Percentiles rank a stretch among this genome's conserved stretches.
These are phyloP conservation scores for Begonia fuchsioides DNA, from an alignment of 306 rosid genomes.

Conservation along the genomic window DNA sequence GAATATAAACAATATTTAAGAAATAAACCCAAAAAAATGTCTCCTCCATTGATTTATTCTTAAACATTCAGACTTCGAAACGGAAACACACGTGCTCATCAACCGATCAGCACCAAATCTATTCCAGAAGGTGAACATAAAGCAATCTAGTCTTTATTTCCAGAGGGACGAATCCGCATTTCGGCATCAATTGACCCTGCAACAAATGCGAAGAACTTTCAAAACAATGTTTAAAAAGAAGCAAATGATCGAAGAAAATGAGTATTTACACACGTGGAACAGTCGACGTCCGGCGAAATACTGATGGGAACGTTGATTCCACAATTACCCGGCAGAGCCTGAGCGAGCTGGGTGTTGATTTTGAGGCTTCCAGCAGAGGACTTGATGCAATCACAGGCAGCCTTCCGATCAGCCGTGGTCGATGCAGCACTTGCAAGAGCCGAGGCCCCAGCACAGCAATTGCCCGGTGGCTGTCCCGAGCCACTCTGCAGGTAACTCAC, in stretches of 20 bases:
- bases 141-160: too few relatives aligned
- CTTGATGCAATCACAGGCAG: slow-evolving; percentile 59
- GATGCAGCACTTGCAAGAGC: slow-evolving; percentile 46
- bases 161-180: background rate
- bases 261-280: slow-evolving; percentile 35
- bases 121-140: too few relatives aligned
- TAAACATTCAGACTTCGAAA: too few relatives aligned
- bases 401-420: slow-evolving; percentile 31
- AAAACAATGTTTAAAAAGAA: too few relatives aligned
- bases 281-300: slow-evolving; percentile 49
- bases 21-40: too few relatives aligned
- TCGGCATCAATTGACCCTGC: background rate
- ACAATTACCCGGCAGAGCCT: slow-evolving; percentile 56
- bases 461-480: slow-evolving; percentile 47
- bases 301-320: slow-evolving; percentile 28
- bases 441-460: slow-evolving; percentile 51
- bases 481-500: slow-evolving; percentile 53
- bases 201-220: too few relatives aligned
- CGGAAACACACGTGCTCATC: too few relatives aligned
- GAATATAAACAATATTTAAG: too few relatives aligned
- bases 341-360: slow-evolving; percentile 31
- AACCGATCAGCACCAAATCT: too few relatives aligned
- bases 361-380: slow-evolving; percentile 33
- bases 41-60: too few relatives aligned
- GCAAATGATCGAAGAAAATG: background rate